Percentiles rank a stretch among this genome's conserved stretches.
phyloP scores from a whole-genome alignment of 2,329 filamentous ascomycete genomes.

The Emergomyces africanus region DNA sequence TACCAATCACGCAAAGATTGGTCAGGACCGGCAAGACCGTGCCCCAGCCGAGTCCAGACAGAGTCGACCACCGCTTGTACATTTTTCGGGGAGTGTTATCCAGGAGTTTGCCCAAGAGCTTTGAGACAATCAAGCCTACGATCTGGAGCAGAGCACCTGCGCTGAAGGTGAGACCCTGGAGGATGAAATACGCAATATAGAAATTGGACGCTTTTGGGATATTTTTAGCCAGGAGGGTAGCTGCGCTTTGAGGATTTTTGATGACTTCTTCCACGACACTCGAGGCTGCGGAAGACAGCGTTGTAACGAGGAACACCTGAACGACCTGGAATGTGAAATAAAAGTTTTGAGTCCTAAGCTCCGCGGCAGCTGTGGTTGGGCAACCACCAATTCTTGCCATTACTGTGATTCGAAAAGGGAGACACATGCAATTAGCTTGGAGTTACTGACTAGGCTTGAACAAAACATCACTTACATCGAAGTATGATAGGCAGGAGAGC shows the following conservation, averaged over 20 bases:
- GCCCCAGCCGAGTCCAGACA: constrained; percentile 70
- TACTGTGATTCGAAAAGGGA: constrained; percentile 34
- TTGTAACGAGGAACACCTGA: constrained; percentile 83
- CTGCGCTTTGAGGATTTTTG: constrained; percentile 47
- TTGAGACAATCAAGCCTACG: constrained; percentile 58
- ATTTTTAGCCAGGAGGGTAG: constrained; percentile 55
- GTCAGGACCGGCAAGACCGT: constrained; percentile 71
- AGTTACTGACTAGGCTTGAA: background rate
- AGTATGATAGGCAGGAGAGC: constrained; percentile 73
- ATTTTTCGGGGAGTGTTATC: constrained; percentile 68
- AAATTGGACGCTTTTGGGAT: constrained; percentile 83
- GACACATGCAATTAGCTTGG: background rate
- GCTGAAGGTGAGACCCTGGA: constrained; percentile 76
- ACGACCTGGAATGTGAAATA: constrained; percentile 65
- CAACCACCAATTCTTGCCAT: constrained; percentile 71
- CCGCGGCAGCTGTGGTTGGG: constrained; percentile 65
- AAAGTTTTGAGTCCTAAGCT: constrained; percentile 78
- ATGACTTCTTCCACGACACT: constrained; percentile 52
- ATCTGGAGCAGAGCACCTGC: constrained; percentile 63
- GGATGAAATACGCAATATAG: constrained; percentile 87
- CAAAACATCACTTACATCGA: constrained; percentile 44
- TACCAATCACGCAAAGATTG: constrained; percentile 67
- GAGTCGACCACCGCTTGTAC: constrained; percentile 62
- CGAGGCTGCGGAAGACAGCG: constrained; percentile 67
- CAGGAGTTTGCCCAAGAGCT: constrained; percentile 60